Base-by-base conservation (phyloP, 2,329 filamentous ascomycete genomes). In the Calonectria pauciramosa region DNA sequence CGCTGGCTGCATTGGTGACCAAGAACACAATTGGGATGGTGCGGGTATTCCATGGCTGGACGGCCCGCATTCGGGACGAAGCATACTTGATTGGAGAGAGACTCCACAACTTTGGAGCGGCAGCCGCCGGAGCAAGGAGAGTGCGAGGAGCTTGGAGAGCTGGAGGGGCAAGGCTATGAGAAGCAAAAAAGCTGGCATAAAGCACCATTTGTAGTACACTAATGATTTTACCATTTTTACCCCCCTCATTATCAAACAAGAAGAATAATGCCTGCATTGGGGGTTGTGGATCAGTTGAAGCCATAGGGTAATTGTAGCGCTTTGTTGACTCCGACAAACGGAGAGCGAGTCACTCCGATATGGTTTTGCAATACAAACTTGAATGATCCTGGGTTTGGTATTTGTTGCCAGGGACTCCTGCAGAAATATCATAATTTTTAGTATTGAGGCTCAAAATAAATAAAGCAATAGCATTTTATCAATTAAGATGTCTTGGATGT, bases 71-170 rank as follows among this genome's bases (percentile, higher is more conserved):
- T 60, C 90, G 95, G 49, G 97, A 99, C 84, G 97, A 99, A 85
- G 96, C 98, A 0, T 99, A 99, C 84, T 88, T 99, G 56, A 97
- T 99, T 82, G 97, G 97, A 2, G 96, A 99, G 86, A 88, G 96
- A 74, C 86, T 99, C 81, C 97, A 99, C 86, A 99, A 99, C 84
- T 98, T 98, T 85, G 95, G 95, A 5, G 84, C 84, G 2, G 85
- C 84, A 10, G 83, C 86, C 20, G 84, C 85, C 10, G 85, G 83
- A 23, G 83, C 82, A 23, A 82, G 84, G 18, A 83, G 83, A 70
- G 81, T 82, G 20, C 82, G 82, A 73, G 82, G 81, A 3, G 82
- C 83, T 18, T 87, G 86, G 85, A 85, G 83, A 68, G 82, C 84
- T 18, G 82, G 84, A 52, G 82, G 83, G 44, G 78, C 76, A 47